Evolutionary conservation across 73 alveolate genomes (phyloP).

Genomic region (Paramecium bursaria): DNA sequence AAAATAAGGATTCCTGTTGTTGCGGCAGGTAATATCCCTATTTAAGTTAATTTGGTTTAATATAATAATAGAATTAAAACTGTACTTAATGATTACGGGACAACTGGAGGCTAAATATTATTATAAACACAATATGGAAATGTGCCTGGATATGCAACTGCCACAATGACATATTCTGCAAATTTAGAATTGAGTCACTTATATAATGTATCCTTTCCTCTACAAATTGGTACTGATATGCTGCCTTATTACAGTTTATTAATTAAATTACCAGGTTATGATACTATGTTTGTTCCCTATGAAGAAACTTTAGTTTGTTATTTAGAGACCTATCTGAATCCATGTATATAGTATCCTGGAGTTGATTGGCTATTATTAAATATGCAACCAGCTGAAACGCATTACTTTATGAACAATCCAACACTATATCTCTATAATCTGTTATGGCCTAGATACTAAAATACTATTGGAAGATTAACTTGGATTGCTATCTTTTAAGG

Average conservation of each 20-base stretch:
- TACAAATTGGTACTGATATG: slow-evolving; percentile 30
- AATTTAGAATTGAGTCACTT: slow-evolving; percentile 13
- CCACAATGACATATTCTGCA: not conserved
- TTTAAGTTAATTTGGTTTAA: not conserved
- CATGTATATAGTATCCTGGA: slow-evolving; percentile 30
- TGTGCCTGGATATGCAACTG: slow-evolving; percentile 26
- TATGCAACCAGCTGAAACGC: not conserved
- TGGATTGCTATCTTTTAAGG: not conserved
- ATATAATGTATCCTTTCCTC: slow-evolving; percentile 11
- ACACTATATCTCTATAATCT: slow-evolving; percentile 13
- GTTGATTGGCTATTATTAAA: slow-evolving; percentile 53
- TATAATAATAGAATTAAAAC: not conserved
- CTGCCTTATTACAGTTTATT: not conserved
- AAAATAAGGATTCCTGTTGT: not conserved
- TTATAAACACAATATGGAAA: not conserved
- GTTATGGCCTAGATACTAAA: slow-evolving; percentile 31
- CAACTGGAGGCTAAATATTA: not conserved
- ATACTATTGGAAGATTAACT: slow-evolving; percentile 4
- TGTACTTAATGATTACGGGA: not conserved
- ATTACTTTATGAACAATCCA: slow-evolving; percentile 32
- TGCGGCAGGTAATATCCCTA: not conserved
- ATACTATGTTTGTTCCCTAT: slow-evolving; percentile 34
- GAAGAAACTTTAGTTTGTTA: slow-evolving; percentile 46
- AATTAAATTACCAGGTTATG: slow-evolving; percentile 58
- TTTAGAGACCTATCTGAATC: slow-evolving; percentile 26